phyloP scores from a whole-genome alignment of 192 early-diverging fungal genomes.

The Dissophora ornata region DNA sequence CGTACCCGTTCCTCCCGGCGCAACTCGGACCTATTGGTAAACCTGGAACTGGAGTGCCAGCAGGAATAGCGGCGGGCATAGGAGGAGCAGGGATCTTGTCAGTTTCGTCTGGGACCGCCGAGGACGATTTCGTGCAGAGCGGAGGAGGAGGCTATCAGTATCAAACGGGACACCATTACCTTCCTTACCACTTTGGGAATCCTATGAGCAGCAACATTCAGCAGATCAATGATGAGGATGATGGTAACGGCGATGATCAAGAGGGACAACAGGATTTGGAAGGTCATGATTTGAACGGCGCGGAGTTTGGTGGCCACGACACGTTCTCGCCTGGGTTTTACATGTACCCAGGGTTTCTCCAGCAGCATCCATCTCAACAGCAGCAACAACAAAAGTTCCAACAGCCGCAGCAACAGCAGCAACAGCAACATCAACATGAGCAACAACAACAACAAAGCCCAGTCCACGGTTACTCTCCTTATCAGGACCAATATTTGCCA shows the following conservation, averaged over 20 bases:
- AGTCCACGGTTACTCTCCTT: slow-evolving; percentile 22
- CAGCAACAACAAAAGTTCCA: slow-evolving; percentile 1
- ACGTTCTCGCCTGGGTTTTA: slow-evolving; percentile 36
- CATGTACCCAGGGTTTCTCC: slow-evolving; percentile 27
- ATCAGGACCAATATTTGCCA: slow-evolving; percentile 23
- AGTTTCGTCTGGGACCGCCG: too few relatives aligned
- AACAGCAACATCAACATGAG: slow-evolving; percentile 8
- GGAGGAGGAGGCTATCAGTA: slow-evolving; percentile 6
- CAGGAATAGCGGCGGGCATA: too few relatives aligned
- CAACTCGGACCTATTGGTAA: slow-evolving; percentile 44
- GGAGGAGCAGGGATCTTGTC: slow-evolving; percentile 1
- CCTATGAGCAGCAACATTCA: too few relatives aligned
- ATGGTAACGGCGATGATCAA: neutral
- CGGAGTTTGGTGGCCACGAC: neutral
- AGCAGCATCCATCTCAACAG: slow-evolving; percentile 17
- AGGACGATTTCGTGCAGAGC: neutral
- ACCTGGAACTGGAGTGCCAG: too few relatives aligned
- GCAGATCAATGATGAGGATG: too few relatives aligned
- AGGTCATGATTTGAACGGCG: neutral
- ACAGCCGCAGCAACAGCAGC: slow-evolving; percentile 5
- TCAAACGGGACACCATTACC: neutral
- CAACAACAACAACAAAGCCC: neutral
- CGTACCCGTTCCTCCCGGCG: slow-evolving; percentile 32
- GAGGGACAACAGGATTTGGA: neutral
- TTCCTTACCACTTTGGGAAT: slow-evolving; percentile 24